A percentile compares a stretch with the other conserved stretches of the same genome.
phyloP scores from a whole-genome alignment of 345 rosid genomes.

The Gossypium australe region DNA sequence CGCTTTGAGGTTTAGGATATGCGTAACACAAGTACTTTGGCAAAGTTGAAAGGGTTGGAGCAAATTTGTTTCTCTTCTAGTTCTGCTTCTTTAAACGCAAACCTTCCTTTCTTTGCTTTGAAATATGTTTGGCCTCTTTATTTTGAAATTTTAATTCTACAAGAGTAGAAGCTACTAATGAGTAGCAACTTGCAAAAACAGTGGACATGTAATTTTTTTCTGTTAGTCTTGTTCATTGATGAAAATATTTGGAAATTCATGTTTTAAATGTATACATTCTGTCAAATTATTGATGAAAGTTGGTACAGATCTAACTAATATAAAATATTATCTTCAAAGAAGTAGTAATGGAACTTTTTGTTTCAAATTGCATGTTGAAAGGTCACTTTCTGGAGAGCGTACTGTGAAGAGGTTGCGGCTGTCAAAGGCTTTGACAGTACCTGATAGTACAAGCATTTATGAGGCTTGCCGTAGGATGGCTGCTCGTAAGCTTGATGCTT shows the following conservation, averaged over 20 bases:
- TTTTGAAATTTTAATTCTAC: neutral
- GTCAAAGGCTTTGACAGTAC: conserved; percentile 89
- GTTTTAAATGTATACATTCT: neutral
- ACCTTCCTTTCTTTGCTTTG: neutral
- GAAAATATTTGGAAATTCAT: neutral
- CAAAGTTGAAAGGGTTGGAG: neutral
- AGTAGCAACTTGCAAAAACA: neutral
- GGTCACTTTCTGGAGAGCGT: conserved; percentile 86
- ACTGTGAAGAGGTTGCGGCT: conserved; percentile 83
- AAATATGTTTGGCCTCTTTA: neutral
- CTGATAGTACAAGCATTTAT: conserved; percentile 67
- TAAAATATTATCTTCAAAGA: neutral
- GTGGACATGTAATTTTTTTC: neutral
- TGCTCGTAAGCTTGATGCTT: conserved; percentile 91
- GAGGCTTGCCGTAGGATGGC: conserved; percentile 98
- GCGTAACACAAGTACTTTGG: neutral
- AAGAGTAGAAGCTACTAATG: neutral
- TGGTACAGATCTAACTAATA: neutral
- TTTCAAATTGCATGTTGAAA: conserved; percentile 24
- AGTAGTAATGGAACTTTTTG: neutral
- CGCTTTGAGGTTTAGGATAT: neutral
- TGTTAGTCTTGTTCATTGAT: neutral
- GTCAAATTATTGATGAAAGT: neutral
- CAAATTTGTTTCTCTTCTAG: neutral
- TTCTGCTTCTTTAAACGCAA: neutral